A percentile compares a stretch with the other conserved stretches of the same genome.
Evolutionary conservation across 208 protist genomes (phyloP).

Genomic region (Vickermania spadyakhi): DNA sequence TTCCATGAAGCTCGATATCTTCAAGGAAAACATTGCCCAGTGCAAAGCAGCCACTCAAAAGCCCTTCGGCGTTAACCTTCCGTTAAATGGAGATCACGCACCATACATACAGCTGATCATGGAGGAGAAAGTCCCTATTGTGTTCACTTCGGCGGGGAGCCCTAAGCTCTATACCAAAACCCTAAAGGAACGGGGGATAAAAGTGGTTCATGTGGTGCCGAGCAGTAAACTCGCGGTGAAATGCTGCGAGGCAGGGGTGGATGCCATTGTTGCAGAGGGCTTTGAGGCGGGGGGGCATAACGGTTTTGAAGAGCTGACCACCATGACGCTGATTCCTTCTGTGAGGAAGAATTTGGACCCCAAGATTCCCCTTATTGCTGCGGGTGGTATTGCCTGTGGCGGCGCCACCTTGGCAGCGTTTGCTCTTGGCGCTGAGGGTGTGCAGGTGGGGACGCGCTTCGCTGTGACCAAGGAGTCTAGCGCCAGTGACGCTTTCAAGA

Average conservation of each 20-base stretch:
- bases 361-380: conserved; percentile 63
- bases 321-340: conserved; percentile 53
- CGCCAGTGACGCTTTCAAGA: conserved; percentile 39
- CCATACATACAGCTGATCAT: conserved; percentile 50
- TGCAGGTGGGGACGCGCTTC: conserved; percentile 73
- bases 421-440: conserved; percentile 67
- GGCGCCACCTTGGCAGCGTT: conserved; percentile 46
- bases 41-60: conserved; percentile 42
- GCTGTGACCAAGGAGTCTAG: conserved; percentile 54
- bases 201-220: conserved; percentile 72
- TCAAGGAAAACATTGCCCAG: conserved; percentile 43
- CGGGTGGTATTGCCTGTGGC: conserved; percentile 55
- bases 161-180: conserved; percentile 58
- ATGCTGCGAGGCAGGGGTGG: conserved; percentile 53
- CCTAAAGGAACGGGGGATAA: conserved; percentile 57
- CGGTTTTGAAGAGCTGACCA: conserved; percentile 54
- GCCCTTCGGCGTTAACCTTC: conserved; percentile 78
- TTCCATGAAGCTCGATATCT: conserved; percentile 55
- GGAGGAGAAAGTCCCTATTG: conserved; percentile 76
- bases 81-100: conserved; percentile 25
- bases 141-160: conserved; percentile 82
- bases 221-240: conserved; percentile 68
- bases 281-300: conserved; percentile 75
- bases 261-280: conserved; percentile 73
- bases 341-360: conserved; percentile 37